Evolutionary conservation across 2,329 filamentous ascomycete species (phyloP), one percentile per base, ranked within the genome.

Genomic region (Escovopsis sp.): DNA sequence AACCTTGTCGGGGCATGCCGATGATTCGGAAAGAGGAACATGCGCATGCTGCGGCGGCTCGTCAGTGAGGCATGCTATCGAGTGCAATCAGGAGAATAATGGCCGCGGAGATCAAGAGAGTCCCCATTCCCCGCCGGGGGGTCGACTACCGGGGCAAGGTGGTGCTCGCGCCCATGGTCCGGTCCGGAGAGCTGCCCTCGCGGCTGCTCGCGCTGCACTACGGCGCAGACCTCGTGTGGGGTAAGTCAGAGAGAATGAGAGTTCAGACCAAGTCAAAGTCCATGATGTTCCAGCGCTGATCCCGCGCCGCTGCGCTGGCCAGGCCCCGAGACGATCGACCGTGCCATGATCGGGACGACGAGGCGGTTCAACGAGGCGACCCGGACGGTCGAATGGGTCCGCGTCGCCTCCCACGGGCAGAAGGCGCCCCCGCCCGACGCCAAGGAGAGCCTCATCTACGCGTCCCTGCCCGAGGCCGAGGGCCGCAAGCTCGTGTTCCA

Each of bases 211-310:
- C 91, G 30, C 75, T 98, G 47, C 84, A 93, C 57, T 96, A 98
- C 60, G 91, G 91, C 51, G 91, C 91, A 41, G 91, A 98, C 62
- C 71, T 98, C 12, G 91, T 98, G 51, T 98, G 91, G 89, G 89
- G 82, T 84, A 61, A 51, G 70, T 65, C 33, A 18, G 9, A 19
- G 18, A n/a, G 10, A 8, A 8, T 33, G 28, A 9, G 8, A 11
- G 4, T 32, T 11, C 3, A 32, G 28, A 23, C 18, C 11, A 37
- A 15, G 15, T 15, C 15, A 15, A 15, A 15, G 2, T 15, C 15
- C 15, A 15, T 15, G 15, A 15, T 15, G 15, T 15, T 15, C 15
- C 15, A 15, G 15, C 15, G 15, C 15, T 15, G 15, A 28, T 23
- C 10, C 30, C 28, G 43, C 49, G 38, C 52, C 49, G 38, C 52